Evolutionary conservation across 2,329 filamentous ascomycete species (phyloP).

Genomic region (Gnomoniopsis smithogilvyi): DNA sequence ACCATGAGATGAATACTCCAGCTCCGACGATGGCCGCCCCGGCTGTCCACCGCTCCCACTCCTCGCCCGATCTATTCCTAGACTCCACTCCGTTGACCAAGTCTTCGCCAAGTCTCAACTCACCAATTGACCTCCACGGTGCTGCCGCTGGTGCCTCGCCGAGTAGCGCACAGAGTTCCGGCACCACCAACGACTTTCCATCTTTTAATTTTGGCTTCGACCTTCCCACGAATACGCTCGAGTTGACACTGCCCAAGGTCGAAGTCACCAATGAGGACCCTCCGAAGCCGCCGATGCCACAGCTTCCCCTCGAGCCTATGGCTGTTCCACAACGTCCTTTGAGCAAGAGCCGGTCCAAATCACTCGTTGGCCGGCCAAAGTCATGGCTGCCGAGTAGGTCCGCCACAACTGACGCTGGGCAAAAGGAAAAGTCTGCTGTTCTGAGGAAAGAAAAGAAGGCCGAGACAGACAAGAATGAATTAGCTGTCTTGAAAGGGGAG

Average conservation of each 20-base stretch:
- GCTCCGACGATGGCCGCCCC: slow-evolving; percentile 38
- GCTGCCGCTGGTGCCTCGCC: slow-evolving; percentile 5
- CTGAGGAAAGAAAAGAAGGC: slow-evolving; percentile 25
- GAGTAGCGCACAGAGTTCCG: not conserved
- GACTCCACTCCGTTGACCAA: slow-evolving; percentile 21
- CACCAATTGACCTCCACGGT: slow-evolving; percentile 3
- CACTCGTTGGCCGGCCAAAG: slow-evolving; percentile 46
- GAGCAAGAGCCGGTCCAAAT: slow-evolving; percentile 37
- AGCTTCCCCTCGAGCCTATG: slow-evolving; percentile 20
- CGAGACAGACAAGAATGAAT: slow-evolving; percentile 3
- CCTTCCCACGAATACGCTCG: slow-evolving; percentile 43
- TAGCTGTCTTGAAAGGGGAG: slow-evolving; percentile 12
- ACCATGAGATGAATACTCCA: slow-evolving; percentile 42
- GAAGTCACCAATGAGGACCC: slow-evolving; percentile 20
- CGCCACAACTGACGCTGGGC: slow-evolving; percentile 23
- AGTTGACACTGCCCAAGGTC: slow-evolving; percentile 24
- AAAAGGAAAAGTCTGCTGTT: slow-evolving; percentile 28
- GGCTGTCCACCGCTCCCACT: slow-evolving; percentile 35
- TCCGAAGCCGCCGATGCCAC: slow-evolving; percentile 8
- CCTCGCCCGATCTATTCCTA: slow-evolving; percentile 29
- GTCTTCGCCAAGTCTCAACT: slow-evolving; percentile 16
- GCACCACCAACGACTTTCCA: slow-evolving; percentile 45
- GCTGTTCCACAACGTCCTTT: slow-evolving; percentile 26
- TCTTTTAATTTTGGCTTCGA: slow-evolving; percentile 49
- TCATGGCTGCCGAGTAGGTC: slow-evolving; percentile 51